Evolutionary conservation across 192 early-diverging fungal species (phyloP), one percentile per base, ranked within the genome.

Genomic region (Spizellomyces sp.): DNA sequence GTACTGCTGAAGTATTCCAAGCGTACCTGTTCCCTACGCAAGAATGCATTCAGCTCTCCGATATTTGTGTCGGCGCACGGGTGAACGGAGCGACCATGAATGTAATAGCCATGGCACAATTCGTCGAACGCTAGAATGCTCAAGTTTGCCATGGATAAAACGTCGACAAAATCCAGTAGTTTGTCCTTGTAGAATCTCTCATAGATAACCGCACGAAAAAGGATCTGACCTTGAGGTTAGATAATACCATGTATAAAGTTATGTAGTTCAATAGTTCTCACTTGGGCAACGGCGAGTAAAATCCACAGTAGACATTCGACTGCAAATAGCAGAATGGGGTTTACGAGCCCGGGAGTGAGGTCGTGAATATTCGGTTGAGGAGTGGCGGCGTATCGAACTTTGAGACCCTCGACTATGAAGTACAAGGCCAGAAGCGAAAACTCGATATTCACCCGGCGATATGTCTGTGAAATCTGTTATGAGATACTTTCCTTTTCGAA

Each of bases 71-170:
- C 85, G 9, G 83, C 77, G 9, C 54, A 50, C 5, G 68, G 70
- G 67, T 87, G 85, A 0, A 84, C 80, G 19, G 79, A 77, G 43
- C 76, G 69, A 5, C 85, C 85, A 62, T 87, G 85, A 44, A 87
- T 71, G 63, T 87, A 87, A 60, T 85, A 87, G 9, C 86, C 86
- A 64, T 87, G 86, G 45, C 84, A 77, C 58, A 67, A 66, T 69
- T 87, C 86, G 71, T 87, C 84, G 45, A 87, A 75, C 9, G 84
- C 67, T 12, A 87, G 46, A 9, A 87, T 42, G 54, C 75, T 78
- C 14, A 87, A 64, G 58, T 87, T 87, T 6, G 81, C 77, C 45
- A 87, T 63, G 2, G 82, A 84, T 4, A 86, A 62, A 42, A 87
- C 52, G 70, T 87, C 86, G 7, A 82, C 62, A 62, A 81, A 86